Percentiles rank a stretch among this genome's conserved stretches.
These are phyloP conservation scores for Hypoxylon sp. DNA, from an alignment of 2,329 filamentous ascomycete genomes.

Conservation along the genomic window DNA sequence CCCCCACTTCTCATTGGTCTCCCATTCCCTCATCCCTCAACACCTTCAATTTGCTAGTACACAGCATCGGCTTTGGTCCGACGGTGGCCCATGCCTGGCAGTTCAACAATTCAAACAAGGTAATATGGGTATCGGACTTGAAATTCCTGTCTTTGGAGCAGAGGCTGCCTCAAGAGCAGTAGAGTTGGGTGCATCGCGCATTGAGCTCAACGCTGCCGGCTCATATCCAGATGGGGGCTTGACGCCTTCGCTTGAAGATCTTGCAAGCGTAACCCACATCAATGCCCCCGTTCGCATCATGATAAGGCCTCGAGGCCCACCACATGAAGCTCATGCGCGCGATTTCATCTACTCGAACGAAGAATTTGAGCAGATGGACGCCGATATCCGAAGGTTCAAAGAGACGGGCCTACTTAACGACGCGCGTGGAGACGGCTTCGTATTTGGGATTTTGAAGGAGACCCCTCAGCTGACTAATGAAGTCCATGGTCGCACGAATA, in stretches of 20 bases:
- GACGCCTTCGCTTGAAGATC: conserved; percentile 63
- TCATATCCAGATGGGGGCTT: conserved; percentile 68
- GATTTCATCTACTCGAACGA: conserved; percentile 66
- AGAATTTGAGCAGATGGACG: conserved; percentile 63
- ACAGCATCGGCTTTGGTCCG: neutral
- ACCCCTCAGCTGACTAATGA: neutral
- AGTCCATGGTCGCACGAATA: conserved; percentile 31
- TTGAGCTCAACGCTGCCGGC: conserved; percentile 68
- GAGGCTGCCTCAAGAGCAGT: conserved; percentile 59
- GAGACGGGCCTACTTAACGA: conserved; percentile 57
- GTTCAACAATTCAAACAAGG: neutral
- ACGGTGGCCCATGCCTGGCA: neutral
- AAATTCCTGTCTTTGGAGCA: conserved; percentile 69
- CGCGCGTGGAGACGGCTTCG: conserved; percentile 67
- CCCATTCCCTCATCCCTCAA: neutral
- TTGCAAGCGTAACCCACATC: conserved; percentile 52
- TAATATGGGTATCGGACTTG: conserved; percentile 57
- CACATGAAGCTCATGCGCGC: conserved; percentile 30
- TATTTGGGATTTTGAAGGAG: conserved; percentile 65
- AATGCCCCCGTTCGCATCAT: conserved; percentile 66
- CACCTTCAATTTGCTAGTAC: neutral
- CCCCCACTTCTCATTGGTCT: neutral
- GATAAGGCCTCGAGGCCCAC: conserved; percentile 66
- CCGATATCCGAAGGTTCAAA: conserved; percentile 58
- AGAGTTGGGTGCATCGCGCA: conserved; percentile 62